Evolutionary conservation across 139 green algal genomes (phyloP).

Genomic region (Medakamo hakoo): DNA sequence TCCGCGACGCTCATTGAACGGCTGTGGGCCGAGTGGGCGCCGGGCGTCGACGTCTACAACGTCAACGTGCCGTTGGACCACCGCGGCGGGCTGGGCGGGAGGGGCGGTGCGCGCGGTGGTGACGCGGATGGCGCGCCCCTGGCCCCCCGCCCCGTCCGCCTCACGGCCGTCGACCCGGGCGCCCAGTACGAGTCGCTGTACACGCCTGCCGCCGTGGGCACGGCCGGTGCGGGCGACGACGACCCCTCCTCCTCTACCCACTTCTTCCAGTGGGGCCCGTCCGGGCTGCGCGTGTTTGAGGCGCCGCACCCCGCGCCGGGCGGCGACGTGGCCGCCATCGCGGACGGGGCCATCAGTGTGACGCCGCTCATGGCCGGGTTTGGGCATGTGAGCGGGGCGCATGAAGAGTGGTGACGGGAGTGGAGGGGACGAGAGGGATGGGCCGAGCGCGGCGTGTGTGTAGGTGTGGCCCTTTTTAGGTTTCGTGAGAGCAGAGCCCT

Average conservation of each 20-base stretch:
- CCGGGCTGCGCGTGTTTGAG: slow-evolving; percentile 15
- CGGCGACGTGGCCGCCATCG: slow-evolving; percentile 15
- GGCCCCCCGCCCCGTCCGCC: slow-evolving; percentile 2
- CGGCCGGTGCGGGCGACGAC: too few relatives aligned
- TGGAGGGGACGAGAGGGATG: too few relatives aligned
- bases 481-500: too few relatives aligned
- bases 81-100: too few relatives aligned
- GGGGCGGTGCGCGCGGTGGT: not conserved
- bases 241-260: not conserved
- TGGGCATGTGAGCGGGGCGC: too few relatives aligned
- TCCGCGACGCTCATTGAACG: not conserved
- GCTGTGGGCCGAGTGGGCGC: slow-evolving; percentile 11
- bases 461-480: too few relatives aligned
- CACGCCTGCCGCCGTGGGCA: not conserved
- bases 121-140: not conserved
- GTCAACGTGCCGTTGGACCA: slow-evolving; percentile 23
- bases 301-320: slow-evolving; percentile 1
- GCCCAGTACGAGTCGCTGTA: slow-evolving; percentile 14
- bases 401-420: too few relatives aligned
- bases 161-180: slow-evolving; percentile 10
- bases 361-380: slow-evolving; percentile 9
- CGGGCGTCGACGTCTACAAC: slow-evolving; percentile 15
- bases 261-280: slow-evolving; percentile 13
- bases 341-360: slow-evolving; percentile 13
- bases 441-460: too few relatives aligned